Conservation (phyloP, 345 rosid genomes). For the Gynandropsis gynandra region DNA sequence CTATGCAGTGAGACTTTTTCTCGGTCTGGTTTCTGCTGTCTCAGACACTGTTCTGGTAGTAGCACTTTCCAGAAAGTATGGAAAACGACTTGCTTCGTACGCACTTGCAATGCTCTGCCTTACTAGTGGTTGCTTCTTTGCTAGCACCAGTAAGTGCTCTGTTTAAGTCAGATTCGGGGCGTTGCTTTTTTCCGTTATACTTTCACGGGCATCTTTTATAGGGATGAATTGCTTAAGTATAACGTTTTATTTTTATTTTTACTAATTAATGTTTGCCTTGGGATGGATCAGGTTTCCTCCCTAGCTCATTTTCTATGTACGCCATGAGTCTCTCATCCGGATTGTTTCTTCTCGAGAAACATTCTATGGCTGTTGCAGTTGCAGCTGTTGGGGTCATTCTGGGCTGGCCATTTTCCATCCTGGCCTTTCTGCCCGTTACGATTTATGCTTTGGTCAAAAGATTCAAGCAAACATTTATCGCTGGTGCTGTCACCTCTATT, state of each 20-base stretch:
- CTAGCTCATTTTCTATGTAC: constrained; percentile 98
- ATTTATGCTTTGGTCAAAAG: constrained; percentile 53
- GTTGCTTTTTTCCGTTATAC: neutral
- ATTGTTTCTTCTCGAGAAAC: constrained; percentile 74
- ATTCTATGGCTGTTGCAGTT: constrained; percentile 61
- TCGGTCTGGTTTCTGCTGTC: constrained; percentile 70
- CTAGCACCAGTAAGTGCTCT: constrained; percentile 82
- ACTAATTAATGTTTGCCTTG: constrained; percentile 1
- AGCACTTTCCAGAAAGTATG: constrained; percentile 84
- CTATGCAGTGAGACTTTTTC: constrained; percentile 90
- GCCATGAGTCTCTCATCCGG: constrained; percentile 93
- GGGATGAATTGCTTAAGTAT: neutral
- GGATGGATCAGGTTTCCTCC: constrained; percentile 65
- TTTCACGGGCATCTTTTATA: neutral
- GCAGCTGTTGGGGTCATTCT: constrained; percentile 78
- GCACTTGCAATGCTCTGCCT: constrained; percentile 93
- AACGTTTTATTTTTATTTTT: neutral
- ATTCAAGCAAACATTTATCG: constrained; percentile 57
- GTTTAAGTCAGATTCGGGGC: neutral
- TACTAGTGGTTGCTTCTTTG: constrained; percentile 97
- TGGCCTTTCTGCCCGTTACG: constrained; percentile 85
- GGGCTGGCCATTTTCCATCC: constrained; percentile 95
- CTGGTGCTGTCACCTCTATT: constrained; percentile 61
- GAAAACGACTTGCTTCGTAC: constrained; percentile 85
- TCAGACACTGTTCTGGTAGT: constrained; percentile 80